Base-by-base conservation (phyloP, 345 rosid genomes). In the Euclidium syriacum region DNA sequence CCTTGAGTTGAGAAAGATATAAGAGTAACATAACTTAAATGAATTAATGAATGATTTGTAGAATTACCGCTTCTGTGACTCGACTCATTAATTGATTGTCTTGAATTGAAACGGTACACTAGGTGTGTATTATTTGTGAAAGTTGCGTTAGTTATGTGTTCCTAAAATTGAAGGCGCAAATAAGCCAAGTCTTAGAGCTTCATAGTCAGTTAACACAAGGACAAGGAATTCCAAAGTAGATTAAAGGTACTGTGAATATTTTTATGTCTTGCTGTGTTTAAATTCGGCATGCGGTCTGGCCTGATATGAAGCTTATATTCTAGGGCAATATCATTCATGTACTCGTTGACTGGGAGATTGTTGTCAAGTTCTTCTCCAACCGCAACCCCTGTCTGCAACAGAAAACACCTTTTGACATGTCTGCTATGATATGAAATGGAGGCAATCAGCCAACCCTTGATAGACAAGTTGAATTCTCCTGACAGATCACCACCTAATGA, bases 371-470 rank as follows among this genome's bases (percentile, higher is more conserved):
- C 59, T 27, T 11, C 3, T 34, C 60, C 73, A 34, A 68, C 52
- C 3, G 73, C 53, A 29, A 68, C 83, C 3, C 95, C 96, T 32
- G 98, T 89, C 96, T 88, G 81, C 62, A 17, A 65, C 43, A 67
- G 9, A 39, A 7, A 63, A 34, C 23, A 52, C 14, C 39, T 50
- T 42, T 67, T 24, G 42, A 52, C 54, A 62, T 14, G 65, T 26
- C 42, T 50, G 57, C 10, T 30, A 46, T 33, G 16, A 53, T 15
- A 39, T 33, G 11, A 16, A 59, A 16, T 65, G 81, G 35, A 90
- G 87, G 53, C 91, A 87, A 62, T 77, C 83, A 14, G 89, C 95
- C 48, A 94, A 19, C 95, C 95, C 75, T 67, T 83, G 41, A 87
- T 82, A 23, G 82, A 81, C 73, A 87, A 70, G 77, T 90, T 85